Conservation (phyloP, 768 basidiomycete species). For the Lyophyllum decastes region DNA sequence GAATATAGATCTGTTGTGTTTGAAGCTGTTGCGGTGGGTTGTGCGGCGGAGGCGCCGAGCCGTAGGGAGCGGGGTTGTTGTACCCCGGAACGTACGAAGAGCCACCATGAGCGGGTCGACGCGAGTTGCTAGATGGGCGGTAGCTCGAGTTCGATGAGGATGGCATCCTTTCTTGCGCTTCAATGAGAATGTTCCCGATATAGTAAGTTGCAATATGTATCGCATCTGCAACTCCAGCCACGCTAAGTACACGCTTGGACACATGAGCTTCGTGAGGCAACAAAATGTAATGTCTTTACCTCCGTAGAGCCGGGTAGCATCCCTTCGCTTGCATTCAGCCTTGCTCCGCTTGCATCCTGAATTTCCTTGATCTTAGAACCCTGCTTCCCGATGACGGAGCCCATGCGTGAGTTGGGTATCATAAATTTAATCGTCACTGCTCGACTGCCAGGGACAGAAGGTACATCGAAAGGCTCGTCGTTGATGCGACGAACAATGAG, state of each 20-base stretch:
- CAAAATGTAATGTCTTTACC: constrained; percentile 46
- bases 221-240: constrained; percentile 97
- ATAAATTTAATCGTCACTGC: constrained; percentile 99
- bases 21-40: constrained; percentile 76
- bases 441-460: constrained; percentile 95
- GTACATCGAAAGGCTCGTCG: constrained; percentile 97
- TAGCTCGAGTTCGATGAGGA: constrained; percentile 65
- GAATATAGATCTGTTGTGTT: constrained; percentile 98
- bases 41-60: constrained; percentile 36
- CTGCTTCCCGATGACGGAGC: constrained; percentile 96
- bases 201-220: constrained; percentile 99
- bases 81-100: constrained; percentile 78
- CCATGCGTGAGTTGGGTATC: constrained; percentile 99
- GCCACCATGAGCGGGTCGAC: constrained; percentile 44
- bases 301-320: constrained; percentile 99
- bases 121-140: constrained; percentile 64
- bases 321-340: constrained; percentile 95
- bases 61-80: constrained; percentile 50
- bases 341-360: constrained; percentile 95
- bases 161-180: constrained; percentile 85
- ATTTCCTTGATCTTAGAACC: constrained; percentile 99
- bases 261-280: constrained; percentile 11
- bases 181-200: constrained; percentile 96
- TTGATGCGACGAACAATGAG: constrained; percentile 98
- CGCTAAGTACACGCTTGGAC: constrained; percentile 89